These are phyloP conservation scores for Mallotus nudiflorus DNA, from an alignment of 345 rosid species.

Conservation along the genomic window DNA sequence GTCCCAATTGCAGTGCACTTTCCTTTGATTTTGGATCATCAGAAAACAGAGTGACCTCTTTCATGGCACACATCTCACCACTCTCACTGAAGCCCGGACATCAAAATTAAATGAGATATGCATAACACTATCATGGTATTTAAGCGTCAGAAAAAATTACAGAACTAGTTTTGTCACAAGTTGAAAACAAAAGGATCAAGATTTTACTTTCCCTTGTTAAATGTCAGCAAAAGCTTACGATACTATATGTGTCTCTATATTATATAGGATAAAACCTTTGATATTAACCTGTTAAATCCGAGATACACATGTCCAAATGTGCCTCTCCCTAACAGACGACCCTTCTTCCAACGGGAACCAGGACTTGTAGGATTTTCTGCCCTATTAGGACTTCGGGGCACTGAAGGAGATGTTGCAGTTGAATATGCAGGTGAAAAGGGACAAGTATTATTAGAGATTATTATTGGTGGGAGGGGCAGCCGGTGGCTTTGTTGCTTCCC, in stretches of 20 bases:
- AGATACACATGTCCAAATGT: conserved; percentile 78
- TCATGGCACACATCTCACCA: conserved; percentile 91
- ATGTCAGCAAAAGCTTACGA: no score
- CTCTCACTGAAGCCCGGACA: conserved; percentile 47
- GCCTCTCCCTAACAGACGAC: conserved; percentile 75
- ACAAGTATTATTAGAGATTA: conserved; percentile 63
- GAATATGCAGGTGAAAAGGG: conserved; percentile 90
- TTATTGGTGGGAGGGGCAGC: conserved; percentile 84
- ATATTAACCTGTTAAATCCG: conserved; percentile 65
- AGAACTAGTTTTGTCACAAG: no score
- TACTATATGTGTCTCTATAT: no score
- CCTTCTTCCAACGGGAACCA: conserved; percentile 72
- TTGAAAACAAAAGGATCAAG: no score
- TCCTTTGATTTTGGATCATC: conserved; percentile 85
- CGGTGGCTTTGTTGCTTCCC: conserved; percentile 85
- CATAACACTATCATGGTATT: no score
- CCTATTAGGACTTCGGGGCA: conserved; percentile 93
- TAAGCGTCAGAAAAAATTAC: no score
- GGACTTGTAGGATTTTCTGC: conserved; percentile 71
- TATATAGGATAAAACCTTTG: neutral
- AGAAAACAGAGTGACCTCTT: conserved; percentile 74
- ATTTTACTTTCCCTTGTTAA: no score
- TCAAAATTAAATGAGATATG: conserved; percentile 13
- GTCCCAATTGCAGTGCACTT: conserved; percentile 68
- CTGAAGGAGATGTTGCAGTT: conserved; percentile 88